A percentile compares a stretch with the other conserved stretches of the same genome.
These are phyloP conservation scores for Calocera cornea DNA, from an alignment of 768 basidiomycete genomes.

Conservation along the genomic window DNA sequence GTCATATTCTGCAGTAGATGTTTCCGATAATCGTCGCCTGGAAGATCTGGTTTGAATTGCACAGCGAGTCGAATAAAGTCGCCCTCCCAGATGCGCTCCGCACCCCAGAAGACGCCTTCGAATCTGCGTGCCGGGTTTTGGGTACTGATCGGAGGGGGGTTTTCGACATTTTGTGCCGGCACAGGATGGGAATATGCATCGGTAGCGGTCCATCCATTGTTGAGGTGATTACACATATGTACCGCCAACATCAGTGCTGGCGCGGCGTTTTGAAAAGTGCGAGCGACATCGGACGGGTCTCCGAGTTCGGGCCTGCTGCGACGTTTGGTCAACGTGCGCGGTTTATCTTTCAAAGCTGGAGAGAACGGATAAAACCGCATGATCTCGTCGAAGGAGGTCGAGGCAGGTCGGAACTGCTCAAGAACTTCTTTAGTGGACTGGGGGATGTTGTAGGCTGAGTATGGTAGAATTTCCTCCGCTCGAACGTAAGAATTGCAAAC, in stretches of 20 bases:
- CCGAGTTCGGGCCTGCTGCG: background rate
- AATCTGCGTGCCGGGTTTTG: background rate
- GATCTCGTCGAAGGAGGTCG: background rate
- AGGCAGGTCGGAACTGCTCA: background rate
- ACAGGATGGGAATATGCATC: background rate
- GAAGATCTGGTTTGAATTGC: background rate
- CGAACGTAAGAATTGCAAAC: background rate
- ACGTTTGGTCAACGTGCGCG: background rate
- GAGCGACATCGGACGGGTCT: background rate
- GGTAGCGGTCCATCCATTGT: background rate
- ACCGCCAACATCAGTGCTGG: background rate
- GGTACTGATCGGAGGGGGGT: background rate
- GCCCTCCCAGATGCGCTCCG: background rate
- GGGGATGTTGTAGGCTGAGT: background rate
- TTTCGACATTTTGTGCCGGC: background rate
- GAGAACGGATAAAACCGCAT: background rate
- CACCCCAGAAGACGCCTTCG: background rate
- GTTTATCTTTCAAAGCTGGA: background rate
- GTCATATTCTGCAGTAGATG: background rate
- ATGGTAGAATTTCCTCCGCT: background rate
- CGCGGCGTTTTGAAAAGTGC: background rate
- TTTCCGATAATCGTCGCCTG: background rate
- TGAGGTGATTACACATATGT: background rate
- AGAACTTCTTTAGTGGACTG: background rate
- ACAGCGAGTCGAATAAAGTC: background rate